These are phyloP conservation scores for Fusarium begoniae DNA, from an alignment of 2,329 filamentous ascomycete genomes.

Conservation along the genomic window DNA sequence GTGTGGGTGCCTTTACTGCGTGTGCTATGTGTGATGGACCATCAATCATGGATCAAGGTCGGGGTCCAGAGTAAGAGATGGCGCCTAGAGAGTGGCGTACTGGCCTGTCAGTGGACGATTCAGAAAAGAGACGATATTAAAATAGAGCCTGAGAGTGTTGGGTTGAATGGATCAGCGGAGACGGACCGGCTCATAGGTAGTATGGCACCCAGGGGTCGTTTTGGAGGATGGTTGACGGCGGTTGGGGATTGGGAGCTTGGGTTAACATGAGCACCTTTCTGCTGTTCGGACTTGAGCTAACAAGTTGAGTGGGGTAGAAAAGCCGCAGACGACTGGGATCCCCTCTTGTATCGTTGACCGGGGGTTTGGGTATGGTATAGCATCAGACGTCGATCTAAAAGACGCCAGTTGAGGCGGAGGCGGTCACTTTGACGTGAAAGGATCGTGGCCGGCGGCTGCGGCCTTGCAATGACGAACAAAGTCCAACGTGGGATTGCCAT, in stretches of 20 bases:
- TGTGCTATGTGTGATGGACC: slow-evolving; percentile 41
- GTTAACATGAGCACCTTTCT: slow-evolving; percentile 32
- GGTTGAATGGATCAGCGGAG: slow-evolving; percentile 45
- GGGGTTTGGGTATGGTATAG: slow-evolving; percentile 11
- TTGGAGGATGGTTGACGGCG: slow-evolving; percentile 36
- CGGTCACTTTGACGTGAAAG: slow-evolving; percentile 34
- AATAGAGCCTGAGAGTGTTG: slow-evolving; percentile 52
- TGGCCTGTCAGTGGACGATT: slow-evolving; percentile 55
- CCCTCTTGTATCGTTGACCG: slow-evolving; percentile 24
- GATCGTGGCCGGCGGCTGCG: slow-evolving; percentile 31
- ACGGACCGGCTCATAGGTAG: slow-evolving; percentile 40
- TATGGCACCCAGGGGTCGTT: slow-evolving; percentile 34
- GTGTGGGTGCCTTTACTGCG: slow-evolving; percentile 37
- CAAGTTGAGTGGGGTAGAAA: slow-evolving; percentile 28
- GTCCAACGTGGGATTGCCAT: slow-evolving; percentile 24
- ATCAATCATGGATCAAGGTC: slow-evolving; percentile 48
- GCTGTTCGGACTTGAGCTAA: slow-evolving; percentile 25
- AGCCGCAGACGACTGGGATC: slow-evolving; percentile 39
- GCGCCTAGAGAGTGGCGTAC: slow-evolving; percentile 54
- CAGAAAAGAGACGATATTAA: slow-evolving; percentile 52
- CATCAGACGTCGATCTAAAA: slow-evolving; percentile 17
- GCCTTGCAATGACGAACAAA: slow-evolving; percentile 31
- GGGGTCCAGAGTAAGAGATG: slow-evolving; percentile 52
- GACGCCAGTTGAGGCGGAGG: slow-evolving; percentile 29
- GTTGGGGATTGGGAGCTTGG: slow-evolving; percentile 38